Conservation (phyloP, 2,329 filamentous ascomycete species). For the Cladorrhinum sp. region DNA sequence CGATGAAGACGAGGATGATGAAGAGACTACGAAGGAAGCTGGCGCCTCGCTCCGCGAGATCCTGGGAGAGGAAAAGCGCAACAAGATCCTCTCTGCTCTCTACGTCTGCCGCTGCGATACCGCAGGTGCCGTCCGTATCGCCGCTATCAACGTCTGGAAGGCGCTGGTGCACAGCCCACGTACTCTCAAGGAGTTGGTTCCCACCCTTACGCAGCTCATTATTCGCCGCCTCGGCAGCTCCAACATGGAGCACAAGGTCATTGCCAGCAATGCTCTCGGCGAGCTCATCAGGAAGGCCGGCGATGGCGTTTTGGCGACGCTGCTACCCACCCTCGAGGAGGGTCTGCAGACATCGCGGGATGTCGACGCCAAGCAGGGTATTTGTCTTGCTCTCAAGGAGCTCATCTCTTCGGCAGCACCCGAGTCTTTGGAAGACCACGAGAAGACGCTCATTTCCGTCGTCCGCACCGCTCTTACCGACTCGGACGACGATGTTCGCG, state of each 20-base stretch:
- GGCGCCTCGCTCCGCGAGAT: slow-evolving; percentile 91
- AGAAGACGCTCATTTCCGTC: slow-evolving; percentile 91
- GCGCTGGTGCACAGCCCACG: slow-evolving; percentile 87
- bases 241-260: slow-evolving; percentile 98
- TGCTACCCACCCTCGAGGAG: slow-evolving; percentile 89
- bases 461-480: slow-evolving; percentile 91
- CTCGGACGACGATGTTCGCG: slow-evolving; percentile 81
- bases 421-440: slow-evolving; percentile 88
- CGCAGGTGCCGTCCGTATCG: slow-evolving; percentile 81
- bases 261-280: slow-evolving; percentile 93
- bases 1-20: slow-evolving; percentile 74
- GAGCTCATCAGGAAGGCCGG: slow-evolving; percentile 97
- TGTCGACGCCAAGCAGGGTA: slow-evolving; percentile 91
- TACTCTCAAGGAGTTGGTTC: slow-evolving; percentile 91
- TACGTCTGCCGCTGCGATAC: slow-evolving; percentile 99
- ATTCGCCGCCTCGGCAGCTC: slow-evolving; percentile 91
- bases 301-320: slow-evolving; percentile 81
- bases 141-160: slow-evolving; percentile 94
- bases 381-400: slow-evolving; percentile 92
- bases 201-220: slow-evolving; percentile 90
- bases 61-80: slow-evolving; percentile 91
- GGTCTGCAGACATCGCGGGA: slow-evolving; percentile 85
- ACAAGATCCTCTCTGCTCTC: slow-evolving; percentile 94
- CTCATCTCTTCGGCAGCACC: slow-evolving; percentile 85
- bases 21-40: slow-evolving; percentile 75